phyloP scores from a whole-genome alignment of 495 filamentous ascomycete genomes.

The Penicillium fimorum region DNA sequence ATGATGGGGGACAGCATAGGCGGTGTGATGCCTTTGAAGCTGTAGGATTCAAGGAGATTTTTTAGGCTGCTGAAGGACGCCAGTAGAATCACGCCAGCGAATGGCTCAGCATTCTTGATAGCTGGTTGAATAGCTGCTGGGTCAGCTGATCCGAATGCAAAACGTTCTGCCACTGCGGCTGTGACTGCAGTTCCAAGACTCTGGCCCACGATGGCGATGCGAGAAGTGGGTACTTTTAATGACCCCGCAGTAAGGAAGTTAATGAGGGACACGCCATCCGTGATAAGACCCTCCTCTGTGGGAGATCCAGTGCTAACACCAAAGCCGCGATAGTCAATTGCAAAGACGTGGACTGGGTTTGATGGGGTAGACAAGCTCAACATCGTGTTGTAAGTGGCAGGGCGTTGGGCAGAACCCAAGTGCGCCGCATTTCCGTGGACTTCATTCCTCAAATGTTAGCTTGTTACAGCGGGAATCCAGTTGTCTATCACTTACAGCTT shows the following conservation, averaged over 20 bases:
- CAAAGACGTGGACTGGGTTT: constrained; percentile 61
- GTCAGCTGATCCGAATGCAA: constrained; percentile 48
- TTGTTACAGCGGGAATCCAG: not conserved
- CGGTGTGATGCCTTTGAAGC: constrained; percentile 72
- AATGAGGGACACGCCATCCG: constrained; percentile 69
- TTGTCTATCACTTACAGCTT: constrained; percentile 45
- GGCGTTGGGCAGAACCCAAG: constrained; percentile 44
- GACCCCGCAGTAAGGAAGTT: constrained; percentile 53
- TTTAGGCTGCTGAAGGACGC: constrained; percentile 76
- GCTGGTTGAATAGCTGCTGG: constrained; percentile 36
- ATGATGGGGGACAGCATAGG: constrained; percentile 75
- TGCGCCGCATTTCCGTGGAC: constrained; percentile 52
- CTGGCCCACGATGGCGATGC: constrained; percentile 83
- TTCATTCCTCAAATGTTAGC: constrained; percentile 12
- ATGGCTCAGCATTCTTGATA: constrained; percentile 42
- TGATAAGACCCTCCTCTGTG: constrained; percentile 77
- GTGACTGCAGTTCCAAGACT: constrained; percentile 86
- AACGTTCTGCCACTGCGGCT: constrained; percentile 67
- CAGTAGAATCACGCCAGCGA: constrained; percentile 75
- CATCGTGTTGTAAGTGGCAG: constrained; percentile 41
- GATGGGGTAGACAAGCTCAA: constrained; percentile 45
- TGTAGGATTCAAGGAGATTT: constrained; percentile 67
- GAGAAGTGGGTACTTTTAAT: constrained; percentile 56
- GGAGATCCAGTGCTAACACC: constrained; percentile 77
- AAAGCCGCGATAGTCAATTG: constrained; percentile 89